Evolutionary conservation across 306 rosid species (phyloP), one percentile per base, ranked within the genome.

Genomic region (Corylus americana): DNA sequence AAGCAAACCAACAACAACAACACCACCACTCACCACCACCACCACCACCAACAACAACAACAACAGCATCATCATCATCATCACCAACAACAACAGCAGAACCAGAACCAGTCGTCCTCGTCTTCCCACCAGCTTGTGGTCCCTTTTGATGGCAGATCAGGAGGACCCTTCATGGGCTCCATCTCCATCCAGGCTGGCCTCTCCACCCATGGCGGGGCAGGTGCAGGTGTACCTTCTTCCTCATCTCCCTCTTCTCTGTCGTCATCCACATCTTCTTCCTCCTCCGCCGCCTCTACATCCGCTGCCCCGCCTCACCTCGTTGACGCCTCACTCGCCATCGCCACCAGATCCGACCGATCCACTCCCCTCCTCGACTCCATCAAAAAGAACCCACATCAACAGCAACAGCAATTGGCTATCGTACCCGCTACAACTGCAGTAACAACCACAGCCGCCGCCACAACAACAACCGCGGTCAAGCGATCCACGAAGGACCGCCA

Each of bases 401-500:
- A 68, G 9, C 78, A 74, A 18, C 81, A 75, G 20, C 87, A 79
- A 45, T 66, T 78, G 44, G 42, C 88, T 12, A 50, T 79, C 53
- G 73, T 44, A 27, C 63, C 83, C 39, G 13, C 68, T 11, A 14
- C 69, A 48, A 25, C 80, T 0, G 18, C 87, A 0, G 53, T 86
- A 9, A 53, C 74, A 4, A 22, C 68, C 11, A 18, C 71, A 17
- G 1, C 68, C 0, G 7, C 80, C 3, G 17, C 81, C 2, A 16
- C 62, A 4, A 3, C 50, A 53, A 8, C 83, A 0, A 55, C 80
- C 54, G 77, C 90, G 1, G 87, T 83, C 2, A 94, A 94, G 75
- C 84, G 96, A 78, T 94, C 98, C 59, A 89, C 97, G 44, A 94
- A 92, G 73, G 98, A 94, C 79, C 86, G 98, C 6, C 98, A 94